Conservation (phyloP, 192 early-diverging fungal species). For the Coemansia sp. region DNA sequence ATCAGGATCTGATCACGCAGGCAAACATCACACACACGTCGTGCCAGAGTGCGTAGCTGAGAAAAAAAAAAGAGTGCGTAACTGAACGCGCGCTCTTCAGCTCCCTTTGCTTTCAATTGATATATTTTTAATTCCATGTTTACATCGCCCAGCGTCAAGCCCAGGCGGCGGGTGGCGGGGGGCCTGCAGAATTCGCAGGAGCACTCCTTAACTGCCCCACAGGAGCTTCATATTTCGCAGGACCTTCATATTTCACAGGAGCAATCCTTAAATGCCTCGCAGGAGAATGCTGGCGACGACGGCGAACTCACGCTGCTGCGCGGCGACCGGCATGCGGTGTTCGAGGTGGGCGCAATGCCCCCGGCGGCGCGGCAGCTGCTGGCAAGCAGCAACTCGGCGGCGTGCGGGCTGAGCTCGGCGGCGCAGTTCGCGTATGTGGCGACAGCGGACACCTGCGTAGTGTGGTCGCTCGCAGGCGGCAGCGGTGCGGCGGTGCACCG, state of each 20-base stretch:
- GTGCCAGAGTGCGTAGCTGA: no score
- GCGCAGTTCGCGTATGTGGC: conserved; percentile 41
- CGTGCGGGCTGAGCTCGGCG: conserved; percentile 12
- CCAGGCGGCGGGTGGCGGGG: conserved; percentile 18
- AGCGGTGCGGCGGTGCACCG: conserved; percentile 16
- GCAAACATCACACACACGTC: not conserved
- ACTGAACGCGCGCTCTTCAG: not conserved
- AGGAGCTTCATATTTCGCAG: no score
- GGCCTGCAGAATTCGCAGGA: not conserved
- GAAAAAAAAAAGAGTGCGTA: no score
- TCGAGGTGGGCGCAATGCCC: conserved; percentile 22
- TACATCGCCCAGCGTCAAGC: conserved; percentile 30
- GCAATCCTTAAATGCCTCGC: not conserved
- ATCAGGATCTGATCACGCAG: not conserved
- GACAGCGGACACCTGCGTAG: conserved; percentile 22
- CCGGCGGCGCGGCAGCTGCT: conserved; percentile 13
- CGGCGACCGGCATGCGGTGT: conserved; percentile 39
- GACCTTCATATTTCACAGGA: no score
- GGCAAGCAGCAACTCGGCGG: conserved; percentile 8
- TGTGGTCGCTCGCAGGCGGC: conserved; percentile 28
- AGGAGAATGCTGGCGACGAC: not conserved
- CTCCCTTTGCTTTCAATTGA: not conserved
- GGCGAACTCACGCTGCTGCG: conserved; percentile 20
- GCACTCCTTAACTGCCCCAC: no score
- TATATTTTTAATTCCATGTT: conserved; percentile 22